Percentiles rank a stretch among this genome's conserved stretches.
phyloP scores from a whole-genome alignment of 768 basidiomycete genomes.

The Suillus tomentosus region DNA sequence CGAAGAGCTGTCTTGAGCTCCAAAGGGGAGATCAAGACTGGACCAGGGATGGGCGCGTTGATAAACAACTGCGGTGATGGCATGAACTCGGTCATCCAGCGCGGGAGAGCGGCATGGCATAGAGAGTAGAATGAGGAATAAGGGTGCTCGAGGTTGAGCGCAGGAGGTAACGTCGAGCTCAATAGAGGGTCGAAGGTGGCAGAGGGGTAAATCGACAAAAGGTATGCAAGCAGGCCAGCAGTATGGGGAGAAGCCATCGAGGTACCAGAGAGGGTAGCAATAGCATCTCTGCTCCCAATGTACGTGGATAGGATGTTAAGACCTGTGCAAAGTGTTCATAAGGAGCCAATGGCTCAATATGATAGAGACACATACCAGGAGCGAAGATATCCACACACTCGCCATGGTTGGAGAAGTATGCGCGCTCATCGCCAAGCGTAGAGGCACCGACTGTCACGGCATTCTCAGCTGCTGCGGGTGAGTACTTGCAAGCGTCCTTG shows the following conservation, averaged over 20 bases:
- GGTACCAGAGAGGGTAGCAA: slow-evolving; percentile 82
- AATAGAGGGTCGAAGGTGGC: slow-evolving; percentile 57
- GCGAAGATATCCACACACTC: slow-evolving; percentile 91
- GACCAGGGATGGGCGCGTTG: slow-evolving; percentile 45
- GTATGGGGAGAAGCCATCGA: slow-evolving; percentile 96
- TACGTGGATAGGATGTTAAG: slow-evolving; percentile 91
- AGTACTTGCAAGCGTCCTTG: slow-evolving; percentile 89
- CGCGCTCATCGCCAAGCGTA: slow-evolving; percentile 77
- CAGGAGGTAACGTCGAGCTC: slow-evolving; percentile 38
- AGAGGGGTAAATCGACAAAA: slow-evolving; percentile 85
- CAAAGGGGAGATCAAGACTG: slow-evolving; percentile 54
- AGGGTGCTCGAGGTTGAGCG: slow-evolving; percentile 35
- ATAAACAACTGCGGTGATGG: slow-evolving; percentile 52
- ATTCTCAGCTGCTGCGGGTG: slow-evolving; percentile 85
- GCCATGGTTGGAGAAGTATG: slow-evolving; percentile 93
- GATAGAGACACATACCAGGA: slow-evolving; percentile 52
- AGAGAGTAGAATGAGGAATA: slow-evolving; percentile 54
- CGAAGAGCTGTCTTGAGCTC: slow-evolving; percentile 80
- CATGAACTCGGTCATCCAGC: slow-evolving; percentile 58
- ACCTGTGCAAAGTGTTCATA: slow-evolving; percentile 36
- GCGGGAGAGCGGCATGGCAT: slow-evolving; percentile 56
- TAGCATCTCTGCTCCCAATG: slow-evolving; percentile 61
- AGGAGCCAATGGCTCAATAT: not conserved
- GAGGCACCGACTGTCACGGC: slow-evolving; percentile 96
- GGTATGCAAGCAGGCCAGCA: slow-evolving; percentile 88